Evolutionary conservation across 2,329 filamentous ascomycete genomes (phyloP), one percentile per base, ranked within the genome.

Genomic region (Apiospora marii): DNA sequence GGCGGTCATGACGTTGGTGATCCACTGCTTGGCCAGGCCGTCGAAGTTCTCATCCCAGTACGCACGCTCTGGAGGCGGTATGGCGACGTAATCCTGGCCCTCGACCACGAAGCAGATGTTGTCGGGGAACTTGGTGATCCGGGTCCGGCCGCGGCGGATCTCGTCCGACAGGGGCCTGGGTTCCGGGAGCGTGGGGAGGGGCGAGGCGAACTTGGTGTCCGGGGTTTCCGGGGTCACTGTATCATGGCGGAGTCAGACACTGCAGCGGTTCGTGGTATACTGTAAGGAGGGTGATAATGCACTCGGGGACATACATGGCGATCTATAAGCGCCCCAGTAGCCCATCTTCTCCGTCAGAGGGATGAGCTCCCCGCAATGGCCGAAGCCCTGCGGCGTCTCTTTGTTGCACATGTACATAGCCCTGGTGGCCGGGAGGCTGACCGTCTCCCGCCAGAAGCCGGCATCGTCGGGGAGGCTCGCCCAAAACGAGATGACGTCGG

Each of bases 1-100:
- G n/a, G 67, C 67, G 13, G 27, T 68, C 67, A 68, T 68, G 41
- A 68, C 67, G 43, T 46, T 68, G n/a, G 67, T 68, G 44, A 68
- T n/a, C 67, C 67, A 68, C 41, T 68, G 67, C 67, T 68, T 68
- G 41, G 67, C 10, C 4, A 68, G 6, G n/a, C 41, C 44, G 27
- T 68, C 67, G n/a, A 68, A 68, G 27, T 68, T 16, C 19, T 46
- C 41, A 3, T 68, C 27, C 67, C 67, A 68, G n/a, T 68, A 48
- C 6, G n/a, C n/a, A 10, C 67, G 67, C 67, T 68, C 41, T 4
- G n/a, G 41, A 4, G n/a, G 4, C 3, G 7, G 41, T 41, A 68
- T 68, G 13, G 67, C 67, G 41, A n/a, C 19, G 19, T 46, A 46
- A 41, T 68, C 67, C 44, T 46, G 67, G 67, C 67, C 67, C 16